Conservation (phyloP, 192 early-diverging fungal species). For the Linnemannia zychae region DNA sequence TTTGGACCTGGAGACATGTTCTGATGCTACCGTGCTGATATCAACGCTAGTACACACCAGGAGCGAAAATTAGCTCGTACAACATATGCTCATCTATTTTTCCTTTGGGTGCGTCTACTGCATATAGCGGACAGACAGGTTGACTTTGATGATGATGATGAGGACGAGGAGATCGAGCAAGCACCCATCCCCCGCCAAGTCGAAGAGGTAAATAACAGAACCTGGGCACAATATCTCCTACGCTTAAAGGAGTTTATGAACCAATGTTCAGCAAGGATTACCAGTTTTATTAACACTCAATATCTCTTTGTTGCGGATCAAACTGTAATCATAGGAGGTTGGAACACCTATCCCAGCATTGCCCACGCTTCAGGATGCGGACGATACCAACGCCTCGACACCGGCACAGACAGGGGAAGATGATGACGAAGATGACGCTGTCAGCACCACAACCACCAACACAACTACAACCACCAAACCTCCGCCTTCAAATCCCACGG, state of each 20-base stretch:
- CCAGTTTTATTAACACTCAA: neutral
- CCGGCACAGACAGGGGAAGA: slow-evolving; percentile 45
- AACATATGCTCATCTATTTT: neutral
- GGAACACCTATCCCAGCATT: slow-evolving; percentile 42
- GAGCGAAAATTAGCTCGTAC: no score
- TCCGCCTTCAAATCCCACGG: neutral
- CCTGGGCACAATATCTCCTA: no score
- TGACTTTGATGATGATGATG: slow-evolving; percentile 59
- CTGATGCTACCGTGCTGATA: no score
- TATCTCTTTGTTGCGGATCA: neutral
- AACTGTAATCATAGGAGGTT: slow-evolving; percentile 24
- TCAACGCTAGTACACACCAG: no score
- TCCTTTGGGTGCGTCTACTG: neutral
- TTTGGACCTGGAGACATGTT: no score
- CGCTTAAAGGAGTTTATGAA: no score
- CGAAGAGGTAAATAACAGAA: slow-evolving; percentile 26
- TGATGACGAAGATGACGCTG: slow-evolving; percentile 46
- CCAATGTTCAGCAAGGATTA: neutral
- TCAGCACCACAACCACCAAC: slow-evolving; percentile 1
- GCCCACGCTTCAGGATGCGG: slow-evolving; percentile 52
- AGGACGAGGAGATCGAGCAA: slow-evolving; percentile 54
- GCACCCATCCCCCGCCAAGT: slow-evolving; percentile 25
- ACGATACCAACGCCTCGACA: slow-evolving; percentile 43
- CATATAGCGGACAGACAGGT: slow-evolving; percentile 55
- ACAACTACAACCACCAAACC: slow-evolving; percentile 1